These are phyloP conservation scores for Mortierella sp. DNA, from an alignment of 371 early-diverging fungal genomes.

Conservation along the genomic window DNA sequence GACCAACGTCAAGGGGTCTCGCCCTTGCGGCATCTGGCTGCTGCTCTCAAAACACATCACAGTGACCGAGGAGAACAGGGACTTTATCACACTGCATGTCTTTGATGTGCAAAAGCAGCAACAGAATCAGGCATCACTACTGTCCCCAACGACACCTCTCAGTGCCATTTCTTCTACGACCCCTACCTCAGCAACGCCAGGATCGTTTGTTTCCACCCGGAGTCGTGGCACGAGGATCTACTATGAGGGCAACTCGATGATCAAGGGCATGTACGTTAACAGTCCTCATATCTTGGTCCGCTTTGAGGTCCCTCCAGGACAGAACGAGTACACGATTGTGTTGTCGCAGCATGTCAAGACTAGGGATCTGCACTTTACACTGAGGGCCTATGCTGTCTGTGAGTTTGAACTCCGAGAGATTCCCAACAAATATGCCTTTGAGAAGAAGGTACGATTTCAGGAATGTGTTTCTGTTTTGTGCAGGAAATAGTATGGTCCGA, in stretches of 20 bases:
- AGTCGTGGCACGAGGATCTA: slow-evolving; percentile 75
- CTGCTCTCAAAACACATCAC: slow-evolving; percentile 87
- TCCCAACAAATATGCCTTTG: slow-evolving; percentile 71
- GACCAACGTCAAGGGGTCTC: slow-evolving; percentile 68
- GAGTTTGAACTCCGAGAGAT: slow-evolving; percentile 77
- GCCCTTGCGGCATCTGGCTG: slow-evolving; percentile 80
- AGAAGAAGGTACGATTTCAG: slow-evolving; percentile 64
- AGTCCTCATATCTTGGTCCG: slow-evolving; percentile 86
- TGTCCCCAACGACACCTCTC: slow-evolving; percentile 21
- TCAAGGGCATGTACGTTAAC: slow-evolving; percentile 86
- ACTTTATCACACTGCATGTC: slow-evolving; percentile 89
- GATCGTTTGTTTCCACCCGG: not conserved
- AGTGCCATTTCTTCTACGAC: slow-evolving; percentile 1
- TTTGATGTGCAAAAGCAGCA: slow-evolving; percentile 72
- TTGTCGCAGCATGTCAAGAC: slow-evolving; percentile 85
- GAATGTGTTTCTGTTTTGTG: not conserved
- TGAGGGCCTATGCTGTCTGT: slow-evolving; percentile 78
- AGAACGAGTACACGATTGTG: slow-evolving; percentile 79
- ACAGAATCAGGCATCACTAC: slow-evolving; percentile 19
- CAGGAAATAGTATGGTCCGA: not conserved
- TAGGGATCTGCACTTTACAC: slow-evolving; percentile 77
- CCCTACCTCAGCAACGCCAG: slow-evolving; percentile 2
- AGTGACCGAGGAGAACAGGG: slow-evolving; percentile 84
- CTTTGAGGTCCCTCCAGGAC: slow-evolving; percentile 76
- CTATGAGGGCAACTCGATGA: slow-evolving; percentile 81